These are phyloP conservation scores for Stephania japonica DNA, from an alignment of 164 flowering plant species.

Conservation along the genomic window DNA sequence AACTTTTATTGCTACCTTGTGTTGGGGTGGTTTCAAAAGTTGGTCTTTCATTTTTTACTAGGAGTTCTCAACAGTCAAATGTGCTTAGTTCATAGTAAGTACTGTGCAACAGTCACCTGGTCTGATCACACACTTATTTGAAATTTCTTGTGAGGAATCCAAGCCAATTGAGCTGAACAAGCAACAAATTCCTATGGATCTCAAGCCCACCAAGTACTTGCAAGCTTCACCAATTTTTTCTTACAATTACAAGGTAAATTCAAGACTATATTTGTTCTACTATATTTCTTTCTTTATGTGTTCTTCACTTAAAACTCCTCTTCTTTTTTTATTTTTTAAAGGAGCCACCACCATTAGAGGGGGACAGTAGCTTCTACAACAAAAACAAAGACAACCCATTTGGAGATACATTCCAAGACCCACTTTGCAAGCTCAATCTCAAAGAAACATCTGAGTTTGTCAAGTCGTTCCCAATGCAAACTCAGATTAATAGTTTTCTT, in stretches of 20 bases:
- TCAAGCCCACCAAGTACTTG: slow-evolving; percentile 35
- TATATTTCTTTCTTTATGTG: background rate
- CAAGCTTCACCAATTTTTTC: slow-evolving; percentile 34
- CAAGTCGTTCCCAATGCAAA: slow-evolving; percentile 54
- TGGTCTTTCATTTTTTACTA: background rate
- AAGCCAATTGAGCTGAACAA: background rate
- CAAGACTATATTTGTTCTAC: background rate
- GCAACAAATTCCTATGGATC: slow-evolving; percentile 39
- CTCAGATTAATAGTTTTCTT: slow-evolving; percentile 27
- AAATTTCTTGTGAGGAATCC: background rate
- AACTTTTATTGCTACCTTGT: too few species aligned
- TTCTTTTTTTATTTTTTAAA: slow-evolving; percentile 8
- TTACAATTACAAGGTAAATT: slow-evolving; percentile 27
- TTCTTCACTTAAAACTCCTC: background rate
- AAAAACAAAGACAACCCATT: slow-evolving; percentile 49
- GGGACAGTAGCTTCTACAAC: slow-evolving; percentile 25
- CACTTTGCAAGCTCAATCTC: slow-evolving; percentile 80
- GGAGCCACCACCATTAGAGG: slow-evolving; percentile 42
- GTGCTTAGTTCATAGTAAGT: background rate
- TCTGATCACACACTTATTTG: background rate
- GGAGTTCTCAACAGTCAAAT: slow-evolving; percentile 12
- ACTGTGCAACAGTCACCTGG: slow-evolving; percentile 5
- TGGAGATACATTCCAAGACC: slow-evolving; percentile 51
- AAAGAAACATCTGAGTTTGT: slow-evolving; percentile 85
- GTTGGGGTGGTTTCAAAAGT: slow-evolving; percentile 8